Evolutionary conservation across 2,329 filamentous ascomycete genomes (phyloP), one percentile per base, ranked within the genome.

Genomic region (Beauveria scarabaeidicola): DNA sequence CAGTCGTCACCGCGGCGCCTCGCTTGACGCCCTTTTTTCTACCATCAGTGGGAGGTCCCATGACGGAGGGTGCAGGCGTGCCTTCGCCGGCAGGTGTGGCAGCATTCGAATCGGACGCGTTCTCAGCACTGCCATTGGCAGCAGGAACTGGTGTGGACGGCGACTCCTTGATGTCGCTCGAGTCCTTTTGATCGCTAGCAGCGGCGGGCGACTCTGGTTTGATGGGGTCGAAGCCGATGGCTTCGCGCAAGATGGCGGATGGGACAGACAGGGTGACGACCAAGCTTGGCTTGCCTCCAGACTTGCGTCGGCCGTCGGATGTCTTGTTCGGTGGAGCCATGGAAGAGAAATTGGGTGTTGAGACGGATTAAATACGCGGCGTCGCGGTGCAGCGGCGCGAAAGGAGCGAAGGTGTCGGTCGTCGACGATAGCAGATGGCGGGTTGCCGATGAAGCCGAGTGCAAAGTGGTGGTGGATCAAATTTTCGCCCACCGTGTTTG

Each of bases 11-110:
- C 59, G 83, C 79, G 66, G 88, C 88, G 23, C 84, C 82, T 64
- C 87, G 83, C 72, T 91, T 88, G 38, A 83, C 78, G 38, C 87
- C 86, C 74, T 92, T 92, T 77, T 90, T 91, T 78, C 90, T 91
- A 7, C 79, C 84, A 58, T 84, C 81, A 50, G 73, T 72, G 40
- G 83, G 84, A 52, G 84, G 84, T 5, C 79, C 82, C 83, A 87
- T 86, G 62, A 72, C 72, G 6, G 77, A 73, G 25, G 81, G 77
- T 25, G 74, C 80, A 7, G 83, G 82, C 13, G 83, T 85, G 65
- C 78, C 80, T 51, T 75, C 79, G 40, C 15, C 58, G 23, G 76
- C 79, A 15, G 84, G 84, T 17, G 84, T 87, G 46, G 81, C 80
- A 21, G 81, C 78, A 64, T 78, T 82, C 25, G 84, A 86, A 66